Evolutionary conservation across 1,284 basidiomycete species (phyloP).

Genomic region (Malassezia obtusa): DNA sequence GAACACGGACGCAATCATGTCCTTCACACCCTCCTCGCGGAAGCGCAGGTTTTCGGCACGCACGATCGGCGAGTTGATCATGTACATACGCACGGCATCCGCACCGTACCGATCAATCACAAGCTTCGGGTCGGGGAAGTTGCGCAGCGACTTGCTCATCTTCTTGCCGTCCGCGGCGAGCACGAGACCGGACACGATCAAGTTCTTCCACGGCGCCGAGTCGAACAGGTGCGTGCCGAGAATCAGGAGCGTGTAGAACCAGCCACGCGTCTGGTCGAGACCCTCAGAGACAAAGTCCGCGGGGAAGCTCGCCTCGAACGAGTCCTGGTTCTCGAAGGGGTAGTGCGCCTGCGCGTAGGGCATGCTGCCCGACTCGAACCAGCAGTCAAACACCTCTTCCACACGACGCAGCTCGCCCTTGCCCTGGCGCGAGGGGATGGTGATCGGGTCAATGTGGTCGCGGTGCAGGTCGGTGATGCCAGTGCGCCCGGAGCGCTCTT

Average conservation of each 20-base stretch:
- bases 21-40: constrained; percentile 94
- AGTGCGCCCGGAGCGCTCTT: constrained; percentile 71
- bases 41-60: constrained; percentile 95
- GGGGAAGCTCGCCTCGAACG: constrained; percentile 70
- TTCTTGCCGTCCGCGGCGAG: constrained; percentile 98
- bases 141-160: constrained; percentile 97
- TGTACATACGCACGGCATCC: constrained; percentile 92
- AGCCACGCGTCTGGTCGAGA: constrained; percentile 63
- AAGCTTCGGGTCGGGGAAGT: constrained; percentile 93
- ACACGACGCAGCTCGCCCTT: constrained; percentile 78
- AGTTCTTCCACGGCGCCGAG: constrained; percentile 92
- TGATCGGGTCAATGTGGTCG: constrained; percentile 89
- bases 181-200: constrained; percentile 91
- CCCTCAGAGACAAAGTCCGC: constrained; percentile 98
- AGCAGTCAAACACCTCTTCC: constrained; percentile 98
- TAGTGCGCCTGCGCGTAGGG: constrained; percentile 96
- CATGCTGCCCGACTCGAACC: constrained; percentile 99
- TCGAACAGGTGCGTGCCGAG: constrained; percentile 88
- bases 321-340: constrained; percentile 92
- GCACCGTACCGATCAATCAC: constrained; percentile 88
- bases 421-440: constrained; percentile 82
- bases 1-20: constrained; percentile 86
- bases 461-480: constrained; percentile 88
- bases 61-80: constrained; percentile 97
- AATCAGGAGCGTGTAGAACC: constrained; percentile 98